Evolutionary conservation across 2,329 filamentous ascomycete genomes (phyloP).

Genomic region (Apiospora aurea): DNA sequence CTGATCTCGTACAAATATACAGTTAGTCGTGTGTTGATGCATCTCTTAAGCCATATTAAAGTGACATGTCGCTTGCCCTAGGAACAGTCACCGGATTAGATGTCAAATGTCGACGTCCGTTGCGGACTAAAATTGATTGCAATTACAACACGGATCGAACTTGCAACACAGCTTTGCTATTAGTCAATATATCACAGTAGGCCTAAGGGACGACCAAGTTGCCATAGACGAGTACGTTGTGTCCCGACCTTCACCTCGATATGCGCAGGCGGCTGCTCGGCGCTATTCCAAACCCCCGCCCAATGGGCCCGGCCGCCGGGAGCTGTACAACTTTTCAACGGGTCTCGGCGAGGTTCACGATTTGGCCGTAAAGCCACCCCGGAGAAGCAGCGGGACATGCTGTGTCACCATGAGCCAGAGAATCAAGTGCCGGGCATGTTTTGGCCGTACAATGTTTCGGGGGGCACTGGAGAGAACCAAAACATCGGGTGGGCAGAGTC

Average conservation of each 20-base stretch:
- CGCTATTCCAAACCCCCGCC: constrained; percentile 54
- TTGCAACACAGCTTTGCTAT: background rate
- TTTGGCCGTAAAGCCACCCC: constrained; percentile 42
- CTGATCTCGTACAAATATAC: background rate
- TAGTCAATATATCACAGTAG: background rate
- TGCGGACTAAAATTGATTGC: background rate
- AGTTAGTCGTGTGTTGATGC: background rate
- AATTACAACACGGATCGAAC: background rate
- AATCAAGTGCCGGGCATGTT: constrained; percentile 34
- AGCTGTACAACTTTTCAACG: constrained; percentile 53
- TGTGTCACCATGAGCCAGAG: constrained; percentile 1
- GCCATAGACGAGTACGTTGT: background rate
- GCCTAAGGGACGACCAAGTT: background rate
- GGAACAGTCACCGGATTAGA: background rate
- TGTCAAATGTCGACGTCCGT: background rate
- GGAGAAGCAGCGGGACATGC: constrained; percentile 40
- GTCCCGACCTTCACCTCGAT: constrained; percentile 43
- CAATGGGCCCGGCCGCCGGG: constrained; percentile 57
- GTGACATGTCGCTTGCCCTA: background rate
- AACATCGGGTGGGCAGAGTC: background rate
- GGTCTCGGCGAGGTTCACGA: constrained; percentile 55
- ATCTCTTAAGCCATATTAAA: background rate
- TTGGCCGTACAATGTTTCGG: constrained; percentile 32
- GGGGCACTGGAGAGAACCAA: constrained; percentile 28
- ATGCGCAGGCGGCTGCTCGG: constrained; percentile 47